Evolutionary conservation across 148 eudicot genomes (phyloP).

Genomic region (Spergularia marina): DNA sequence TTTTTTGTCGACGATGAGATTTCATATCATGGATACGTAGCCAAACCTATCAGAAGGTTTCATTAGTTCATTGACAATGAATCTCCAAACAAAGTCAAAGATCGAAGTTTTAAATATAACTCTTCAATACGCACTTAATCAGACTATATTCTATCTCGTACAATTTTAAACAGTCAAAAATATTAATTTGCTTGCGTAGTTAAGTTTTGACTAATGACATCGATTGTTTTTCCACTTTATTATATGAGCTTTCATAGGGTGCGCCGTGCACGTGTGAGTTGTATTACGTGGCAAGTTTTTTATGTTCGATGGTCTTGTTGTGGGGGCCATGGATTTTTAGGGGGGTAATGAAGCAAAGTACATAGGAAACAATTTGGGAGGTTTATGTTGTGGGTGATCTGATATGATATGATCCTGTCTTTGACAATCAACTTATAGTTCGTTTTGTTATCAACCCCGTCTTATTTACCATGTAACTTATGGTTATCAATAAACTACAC

Average conservation of each 20-base stretch:
- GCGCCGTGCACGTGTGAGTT: constrained; percentile 25
- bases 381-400: neutral
- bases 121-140: too few relatives aligned
- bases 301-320: neutral
- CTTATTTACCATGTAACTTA: neutral
- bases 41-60: too few relatives aligned
- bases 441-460: constrained; percentile 8
- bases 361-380: neutral
- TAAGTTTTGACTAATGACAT: too few relatives aligned
- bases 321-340: neutral
- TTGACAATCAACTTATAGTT: constrained; percentile 15
- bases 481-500: too few relatives aligned
- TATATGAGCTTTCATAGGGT: neutral
- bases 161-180: too few relatives aligned
- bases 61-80: too few relatives aligned
- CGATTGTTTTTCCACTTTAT: neutral
- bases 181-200: too few relatives aligned
- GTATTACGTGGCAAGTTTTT: constrained; percentile 11
- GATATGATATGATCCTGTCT: constrained; percentile 17
- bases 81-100: too few relatives aligned
- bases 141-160: too few relatives aligned
- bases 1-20: too few relatives aligned
- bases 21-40: too few relatives aligned
- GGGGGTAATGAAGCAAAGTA: constrained; percentile 10
- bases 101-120: too few relatives aligned